Evolutionary conservation across 2,329 filamentous ascomycete genomes (phyloP).

Genomic region (Trichoderma koningiopsis): DNA sequence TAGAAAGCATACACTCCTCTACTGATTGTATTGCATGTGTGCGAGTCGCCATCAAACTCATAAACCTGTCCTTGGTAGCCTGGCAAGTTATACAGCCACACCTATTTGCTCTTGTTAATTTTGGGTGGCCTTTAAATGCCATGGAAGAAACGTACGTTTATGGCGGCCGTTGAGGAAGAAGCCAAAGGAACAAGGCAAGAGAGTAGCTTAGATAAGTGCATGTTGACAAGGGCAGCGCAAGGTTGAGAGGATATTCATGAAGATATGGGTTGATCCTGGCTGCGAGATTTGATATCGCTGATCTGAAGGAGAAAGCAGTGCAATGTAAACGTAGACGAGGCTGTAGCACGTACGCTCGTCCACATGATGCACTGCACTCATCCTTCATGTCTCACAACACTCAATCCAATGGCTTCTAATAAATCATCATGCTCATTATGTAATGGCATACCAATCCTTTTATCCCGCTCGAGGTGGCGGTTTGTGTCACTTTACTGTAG

Average conservation of each 20-base stretch:
- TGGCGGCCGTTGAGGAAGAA: not conserved
- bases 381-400: not conserved
- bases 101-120: not conserved
- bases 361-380: not conserved
- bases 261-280: not conserved
- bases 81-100: not conserved
- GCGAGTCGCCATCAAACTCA: not conserved
- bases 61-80: not conserved
- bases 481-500: not conserved
- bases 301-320: not conserved
- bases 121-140: too few relatives aligned
- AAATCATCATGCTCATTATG: not conserved
- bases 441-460: not conserved
- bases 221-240: not conserved
- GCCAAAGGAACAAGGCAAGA: not conserved
- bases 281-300: not conserved
- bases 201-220: not conserved
- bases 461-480: not conserved
- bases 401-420: not conserved
- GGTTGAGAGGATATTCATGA: not conserved
- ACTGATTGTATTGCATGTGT: not conserved
- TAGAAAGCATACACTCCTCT: not conserved
- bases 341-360: not conserved
- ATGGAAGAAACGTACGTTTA: not conserved
- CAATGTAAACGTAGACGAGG: not conserved